phyloP scores from a whole-genome alignment of 2,329 filamentous ascomycete species.

The Fusarium sp. region DNA sequence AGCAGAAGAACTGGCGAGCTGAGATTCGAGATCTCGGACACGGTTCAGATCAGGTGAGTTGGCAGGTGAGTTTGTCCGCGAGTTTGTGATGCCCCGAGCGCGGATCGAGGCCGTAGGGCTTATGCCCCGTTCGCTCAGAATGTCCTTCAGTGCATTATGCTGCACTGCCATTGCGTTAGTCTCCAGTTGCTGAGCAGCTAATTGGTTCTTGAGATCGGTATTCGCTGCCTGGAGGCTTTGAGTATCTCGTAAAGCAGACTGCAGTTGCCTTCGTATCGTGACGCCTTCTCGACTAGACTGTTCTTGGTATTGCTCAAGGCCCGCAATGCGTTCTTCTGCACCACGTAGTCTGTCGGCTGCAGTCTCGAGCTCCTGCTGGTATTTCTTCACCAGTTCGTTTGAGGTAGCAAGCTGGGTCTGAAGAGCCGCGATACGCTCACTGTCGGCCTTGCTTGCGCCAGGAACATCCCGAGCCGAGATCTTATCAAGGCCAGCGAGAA shows the following conservation, averaged over 20 bases:
- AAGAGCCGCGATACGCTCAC: slow-evolving; percentile 77
- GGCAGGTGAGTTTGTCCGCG: slow-evolving; percentile 81
- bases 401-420: slow-evolving; percentile 83
- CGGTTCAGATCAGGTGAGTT: slow-evolving; percentile 84
- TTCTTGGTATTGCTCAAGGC: slow-evolving; percentile 96
- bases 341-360: slow-evolving; percentile 90
- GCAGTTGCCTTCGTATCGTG: slow-evolving; percentile 88
- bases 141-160: slow-evolving; percentile 91
- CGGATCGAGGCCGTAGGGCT: slow-evolving; percentile 79
- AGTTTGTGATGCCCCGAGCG: slow-evolving; percentile 76
- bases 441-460: slow-evolving; percentile 60
- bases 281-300: slow-evolving; percentile 95
- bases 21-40: slow-evolving; percentile 86
- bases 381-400: slow-evolving; percentile 84
- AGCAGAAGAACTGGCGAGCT: slow-evolving; percentile 79
- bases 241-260: slow-evolving; percentile 83
- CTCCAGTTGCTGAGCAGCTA: slow-evolving; percentile 89
- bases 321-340: slow-evolving; percentile 96
- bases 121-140: slow-evolving; percentile 88
- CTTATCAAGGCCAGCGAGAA: slow-evolving; percentile 85
- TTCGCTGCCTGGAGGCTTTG: slow-evolving; percentile 85
- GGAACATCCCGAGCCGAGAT: slow-evolving; percentile 67
- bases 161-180: slow-evolving; percentile 94
- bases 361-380: slow-evolving; percentile 86
- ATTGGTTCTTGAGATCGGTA: slow-evolving; percentile 81